Evolutionary conservation across 176 grass and related monocot genomes (phyloP).

Genomic region (sorghum (Sorghum bicolor)): DNA sequence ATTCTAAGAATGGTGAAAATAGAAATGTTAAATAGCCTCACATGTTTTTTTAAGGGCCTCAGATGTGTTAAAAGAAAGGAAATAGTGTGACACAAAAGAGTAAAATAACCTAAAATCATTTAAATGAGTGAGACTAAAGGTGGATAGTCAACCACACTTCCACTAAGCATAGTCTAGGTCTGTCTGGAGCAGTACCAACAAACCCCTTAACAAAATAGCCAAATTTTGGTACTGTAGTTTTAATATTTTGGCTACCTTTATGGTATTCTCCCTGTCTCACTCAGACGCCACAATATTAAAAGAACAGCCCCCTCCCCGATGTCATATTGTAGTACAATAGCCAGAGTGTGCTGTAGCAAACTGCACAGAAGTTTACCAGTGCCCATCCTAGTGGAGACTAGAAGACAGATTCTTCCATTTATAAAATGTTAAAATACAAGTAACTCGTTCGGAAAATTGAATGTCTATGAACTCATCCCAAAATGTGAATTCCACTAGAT

Average conservation of each 20-base stretch:
- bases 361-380: not conserved
- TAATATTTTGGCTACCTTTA: not conserved
- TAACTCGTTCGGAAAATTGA: not conserved
- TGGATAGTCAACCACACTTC: not conserved
- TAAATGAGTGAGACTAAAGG: not conserved
- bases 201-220: not conserved
- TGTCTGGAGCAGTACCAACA: not conserved
- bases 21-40: not conserved
- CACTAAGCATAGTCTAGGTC: not conserved
- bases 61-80: slow-evolving; percentile 10
- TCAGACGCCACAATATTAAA: not conserved
- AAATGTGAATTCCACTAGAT: not conserved
- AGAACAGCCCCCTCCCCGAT: not conserved
- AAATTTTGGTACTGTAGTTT: not conserved
- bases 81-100: slow-evolving; percentile 10
- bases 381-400: not conserved
- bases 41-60: not conserved
- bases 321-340: not conserved
- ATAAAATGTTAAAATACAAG: not conserved
- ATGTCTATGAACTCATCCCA: not conserved
- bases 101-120: not conserved
- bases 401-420: not conserved
- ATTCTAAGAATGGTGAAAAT: slow-evolving; percentile 44
- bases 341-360: not conserved
- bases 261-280: not conserved